phyloP scores from a whole-genome alignment of 139 green algal genomes.

The Cymbomonas tetramitiformis region DNA sequence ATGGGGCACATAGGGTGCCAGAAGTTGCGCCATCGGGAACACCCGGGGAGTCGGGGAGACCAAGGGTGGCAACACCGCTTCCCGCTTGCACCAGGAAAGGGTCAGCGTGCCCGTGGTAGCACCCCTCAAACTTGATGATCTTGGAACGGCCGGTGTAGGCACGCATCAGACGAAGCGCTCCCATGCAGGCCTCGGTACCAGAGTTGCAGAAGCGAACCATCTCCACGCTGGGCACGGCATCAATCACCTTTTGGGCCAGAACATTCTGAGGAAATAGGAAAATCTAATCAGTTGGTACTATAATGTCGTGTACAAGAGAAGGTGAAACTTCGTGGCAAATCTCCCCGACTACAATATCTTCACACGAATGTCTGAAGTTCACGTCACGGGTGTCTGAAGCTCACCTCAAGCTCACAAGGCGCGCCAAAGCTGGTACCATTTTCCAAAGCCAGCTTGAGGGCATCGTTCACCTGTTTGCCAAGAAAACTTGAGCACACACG shows the following conservation, averaged over 20 bases:
- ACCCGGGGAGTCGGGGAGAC: constrained; percentile 88
- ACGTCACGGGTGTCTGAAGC: too few relatives aligned
- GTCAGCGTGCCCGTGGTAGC: constrained; percentile 97
- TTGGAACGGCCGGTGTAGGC: constrained; percentile 92
- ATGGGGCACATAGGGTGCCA: constrained; percentile 50
- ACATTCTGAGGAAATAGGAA: constrained; percentile 68
- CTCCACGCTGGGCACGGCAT: constrained; percentile 84
- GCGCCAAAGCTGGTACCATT: constrained; percentile 96
- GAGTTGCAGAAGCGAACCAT: constrained; percentile 96
- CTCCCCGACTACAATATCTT: too few relatives aligned
- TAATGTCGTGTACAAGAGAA: too few relatives aligned
- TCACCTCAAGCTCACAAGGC: constrained; percentile 88
- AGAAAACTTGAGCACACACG: neutral
- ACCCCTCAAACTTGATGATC: constrained; percentile 96
- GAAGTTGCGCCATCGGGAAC: constrained; percentile 44
- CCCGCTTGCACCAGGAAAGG: constrained; percentile 88
- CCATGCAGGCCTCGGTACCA: constrained; percentile 96
- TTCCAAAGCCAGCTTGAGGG: constrained; percentile 70
- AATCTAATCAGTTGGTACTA: too few relatives aligned
- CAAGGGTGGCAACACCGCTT: constrained; percentile 84
- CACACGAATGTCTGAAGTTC: too few relatives aligned
- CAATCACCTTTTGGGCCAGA: constrained; percentile 92
- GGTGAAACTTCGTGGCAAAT: too few relatives aligned
- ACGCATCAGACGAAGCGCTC: constrained; percentile 88
- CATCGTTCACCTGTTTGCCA: constrained; percentile 72